Percentiles rank a stretch among this genome's conserved stretches.
Conservation (phyloP, 352 stramenopile species). For the Globisporangium takayamanum region DNA sequence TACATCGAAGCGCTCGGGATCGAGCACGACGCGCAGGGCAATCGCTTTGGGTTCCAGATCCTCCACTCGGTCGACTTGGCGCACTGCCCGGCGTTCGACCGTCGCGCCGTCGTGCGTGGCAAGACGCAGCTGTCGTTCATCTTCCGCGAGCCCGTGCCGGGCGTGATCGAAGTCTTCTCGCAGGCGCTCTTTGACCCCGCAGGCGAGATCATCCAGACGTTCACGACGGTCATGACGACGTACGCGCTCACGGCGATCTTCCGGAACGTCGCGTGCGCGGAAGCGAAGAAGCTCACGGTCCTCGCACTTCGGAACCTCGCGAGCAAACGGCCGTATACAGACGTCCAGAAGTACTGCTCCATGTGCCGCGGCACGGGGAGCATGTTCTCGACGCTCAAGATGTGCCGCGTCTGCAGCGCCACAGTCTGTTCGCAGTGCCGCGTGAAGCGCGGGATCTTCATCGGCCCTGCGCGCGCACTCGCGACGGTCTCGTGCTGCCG, state of each 20-base stretch:
- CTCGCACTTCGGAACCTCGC: slow-evolving; percentile 14
- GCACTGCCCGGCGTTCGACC: slow-evolving; percentile 31
- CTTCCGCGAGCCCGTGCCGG: slow-evolving; percentile 27
- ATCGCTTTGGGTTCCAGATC: slow-evolving; percentile 34
- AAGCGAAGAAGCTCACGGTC: slow-evolving; percentile 54
- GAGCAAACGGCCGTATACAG: not conserved
- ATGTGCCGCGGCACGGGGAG: slow-evolving; percentile 15
- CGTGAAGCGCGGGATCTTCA: slow-evolving; percentile 24
- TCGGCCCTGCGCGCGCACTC: slow-evolving; percentile 14
- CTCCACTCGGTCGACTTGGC: slow-evolving; percentile 41
- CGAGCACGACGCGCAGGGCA: slow-evolving; percentile 20
- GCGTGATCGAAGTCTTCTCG: slow-evolving; percentile 37
- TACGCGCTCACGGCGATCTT: slow-evolving; percentile 24
- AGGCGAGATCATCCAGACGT: slow-evolving; percentile 24
- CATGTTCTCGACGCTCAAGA: slow-evolving; percentile 14
- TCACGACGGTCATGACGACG: slow-evolving; percentile 23
- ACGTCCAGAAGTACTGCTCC: slow-evolving; percentile 6
- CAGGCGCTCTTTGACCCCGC: slow-evolving; percentile 40
- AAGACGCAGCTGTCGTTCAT: slow-evolving; percentile 24
- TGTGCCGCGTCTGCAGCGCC: slow-evolving; percentile 20
- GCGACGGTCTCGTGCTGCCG: slow-evolving; percentile 26
- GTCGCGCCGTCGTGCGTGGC: slow-evolving; percentile 22
- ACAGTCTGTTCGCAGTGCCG: slow-evolving; percentile 20
- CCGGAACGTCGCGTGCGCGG: slow-evolving; percentile 30
- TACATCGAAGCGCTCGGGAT: slow-evolving; percentile 44